Percentiles rank a stretch among this genome's conserved stretches.
Conservation (phyloP, 768 basidiomycete species). For the Tylopilus vinaceipallidus region DNA sequence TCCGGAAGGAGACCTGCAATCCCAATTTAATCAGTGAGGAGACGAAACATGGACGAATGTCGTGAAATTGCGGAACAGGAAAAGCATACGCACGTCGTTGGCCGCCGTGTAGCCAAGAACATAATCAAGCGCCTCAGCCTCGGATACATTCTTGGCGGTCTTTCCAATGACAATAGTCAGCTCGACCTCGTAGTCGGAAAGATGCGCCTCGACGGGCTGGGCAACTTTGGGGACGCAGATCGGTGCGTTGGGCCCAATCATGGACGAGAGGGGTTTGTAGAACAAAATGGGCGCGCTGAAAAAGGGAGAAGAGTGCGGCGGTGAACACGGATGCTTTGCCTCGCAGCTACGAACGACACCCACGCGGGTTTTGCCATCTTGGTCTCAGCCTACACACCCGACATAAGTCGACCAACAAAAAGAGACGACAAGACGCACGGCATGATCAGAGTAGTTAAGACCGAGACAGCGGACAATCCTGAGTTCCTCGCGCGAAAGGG, state of each 20-base stretch:
- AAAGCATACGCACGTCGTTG: constrained; percentile 58
- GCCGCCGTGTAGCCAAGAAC: constrained; percentile 80
- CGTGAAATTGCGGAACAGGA: too few species aligned
- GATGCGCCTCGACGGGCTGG: constrained; percentile 66
- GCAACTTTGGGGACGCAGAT: constrained; percentile 64
- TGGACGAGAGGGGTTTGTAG: constrained; percentile 69
- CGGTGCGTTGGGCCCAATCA: constrained; percentile 69
- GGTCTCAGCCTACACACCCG: constrained; percentile 54
- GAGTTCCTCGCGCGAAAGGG: constrained; percentile 64
- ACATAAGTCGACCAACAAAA: neutral
- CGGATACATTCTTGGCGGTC: constrained; percentile 73
- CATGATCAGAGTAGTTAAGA: constrained; percentile 84
- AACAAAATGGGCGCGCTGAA: constrained; percentile 69
- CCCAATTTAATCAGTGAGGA: neutral
- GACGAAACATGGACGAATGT: too few species aligned
- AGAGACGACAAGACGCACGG: constrained; percentile 40
- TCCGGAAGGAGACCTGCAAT: constrained; percentile 66
- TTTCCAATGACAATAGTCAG: constrained; percentile 83
- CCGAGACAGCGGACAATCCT: constrained; percentile 75
- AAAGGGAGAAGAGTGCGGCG: neutral
- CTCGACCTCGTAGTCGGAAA: constrained; percentile 83
- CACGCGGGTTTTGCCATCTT: constrained; percentile 64
- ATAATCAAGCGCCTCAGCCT: constrained; percentile 80
- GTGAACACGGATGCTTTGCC: neutral
- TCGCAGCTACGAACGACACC: constrained; percentile 18